phyloP scores from a whole-genome alignment of 2,329 filamentous ascomycete species.

The Lojkania enalia region DNA sequence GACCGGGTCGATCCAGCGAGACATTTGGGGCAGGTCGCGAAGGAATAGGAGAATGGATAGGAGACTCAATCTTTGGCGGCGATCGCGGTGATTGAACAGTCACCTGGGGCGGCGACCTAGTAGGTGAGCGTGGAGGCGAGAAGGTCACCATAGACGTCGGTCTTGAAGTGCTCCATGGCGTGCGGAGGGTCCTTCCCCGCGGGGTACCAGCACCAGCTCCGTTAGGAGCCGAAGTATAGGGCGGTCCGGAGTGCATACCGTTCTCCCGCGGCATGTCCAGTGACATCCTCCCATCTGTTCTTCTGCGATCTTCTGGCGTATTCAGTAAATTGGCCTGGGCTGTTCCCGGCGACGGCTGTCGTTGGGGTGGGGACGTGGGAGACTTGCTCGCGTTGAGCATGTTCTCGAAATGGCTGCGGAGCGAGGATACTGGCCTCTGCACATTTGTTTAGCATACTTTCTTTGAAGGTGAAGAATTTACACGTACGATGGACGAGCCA shows the following conservation, averaged over 20 bases:
- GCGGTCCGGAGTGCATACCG: slow-evolving; percentile 20
- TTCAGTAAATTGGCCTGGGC: slow-evolving; percentile 30
- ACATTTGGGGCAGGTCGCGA: slow-evolving; percentile 29
- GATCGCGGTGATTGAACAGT: slow-evolving; percentile 71
- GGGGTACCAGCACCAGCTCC: slow-evolving; percentile 37
- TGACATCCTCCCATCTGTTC: slow-evolving; percentile 44
- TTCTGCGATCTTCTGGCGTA: slow-evolving; percentile 31
- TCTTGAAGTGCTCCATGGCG: slow-evolving; percentile 42
- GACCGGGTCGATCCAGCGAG: slow-evolving; percentile 27
- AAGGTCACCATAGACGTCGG: slow-evolving; percentile 55
- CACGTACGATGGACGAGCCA: slow-evolving; percentile 72
- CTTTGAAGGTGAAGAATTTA: background rate
- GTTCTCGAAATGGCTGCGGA: slow-evolving; percentile 80
- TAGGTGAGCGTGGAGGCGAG: slow-evolving; percentile 50
- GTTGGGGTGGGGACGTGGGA: slow-evolving; percentile 27
- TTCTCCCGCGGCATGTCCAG: slow-evolving; percentile 47
- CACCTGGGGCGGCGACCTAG: slow-evolving; percentile 65
- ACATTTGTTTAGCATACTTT: slow-evolving; percentile 18
- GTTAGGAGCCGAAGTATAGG: slow-evolving; percentile 44
- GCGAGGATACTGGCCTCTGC: slow-evolving; percentile 79
- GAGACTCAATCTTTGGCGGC: slow-evolving; percentile 57
- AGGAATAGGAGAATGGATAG: slow-evolving; percentile 40
- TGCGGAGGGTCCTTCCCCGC: slow-evolving; percentile 41
- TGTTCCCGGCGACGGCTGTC: slow-evolving; percentile 39
- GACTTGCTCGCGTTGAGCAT: slow-evolving; percentile 56